Percentiles rank a stretch among this genome's conserved stretches.
Conservation (phyloP, 176 grass and related monocot genomes). For the Rhynchospora pubera region DNA sequence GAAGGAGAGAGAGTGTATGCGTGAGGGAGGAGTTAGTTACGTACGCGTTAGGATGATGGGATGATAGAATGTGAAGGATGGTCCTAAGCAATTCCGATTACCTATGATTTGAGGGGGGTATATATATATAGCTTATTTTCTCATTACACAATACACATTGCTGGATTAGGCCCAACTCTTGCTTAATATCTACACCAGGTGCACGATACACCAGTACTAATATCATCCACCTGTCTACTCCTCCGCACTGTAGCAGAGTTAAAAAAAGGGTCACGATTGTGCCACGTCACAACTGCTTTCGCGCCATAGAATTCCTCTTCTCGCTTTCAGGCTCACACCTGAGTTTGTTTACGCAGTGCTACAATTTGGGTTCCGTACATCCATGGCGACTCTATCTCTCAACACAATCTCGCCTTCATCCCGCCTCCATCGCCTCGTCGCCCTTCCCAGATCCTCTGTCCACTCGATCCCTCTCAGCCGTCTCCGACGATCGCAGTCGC, state of each 20-base stretch:
- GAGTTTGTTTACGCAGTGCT: background rate
- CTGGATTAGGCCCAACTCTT: background rate
- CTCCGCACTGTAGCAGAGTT: background rate
- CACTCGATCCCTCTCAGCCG: background rate
- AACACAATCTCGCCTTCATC: background rate
- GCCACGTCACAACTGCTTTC: background rate
- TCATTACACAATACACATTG: too few relatives aligned
- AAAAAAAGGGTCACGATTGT: background rate
- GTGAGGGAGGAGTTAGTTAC: too few relatives aligned
- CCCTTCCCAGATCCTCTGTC: background rate
- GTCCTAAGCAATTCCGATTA: too few relatives aligned
- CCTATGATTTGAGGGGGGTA: too few relatives aligned
- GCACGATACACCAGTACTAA: background rate
- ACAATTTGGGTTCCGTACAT: background rate
- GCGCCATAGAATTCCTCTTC: background rate
- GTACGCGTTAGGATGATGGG: too few relatives aligned
- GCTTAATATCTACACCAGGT: background rate
- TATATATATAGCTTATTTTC: too few relatives aligned
- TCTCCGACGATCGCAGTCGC: background rate
- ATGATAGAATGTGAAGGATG: too few relatives aligned
- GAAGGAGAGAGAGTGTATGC: too few relatives aligned
- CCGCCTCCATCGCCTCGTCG: background rate
- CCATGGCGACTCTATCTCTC: slow-evolving; percentile 33
- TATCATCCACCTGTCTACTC: background rate
- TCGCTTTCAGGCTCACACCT: background rate